Evolutionary conservation across 352 stramenopile genomes (phyloP), one percentile per base, ranked within the genome.

Genomic region (Phytophthora pinifolia): DNA sequence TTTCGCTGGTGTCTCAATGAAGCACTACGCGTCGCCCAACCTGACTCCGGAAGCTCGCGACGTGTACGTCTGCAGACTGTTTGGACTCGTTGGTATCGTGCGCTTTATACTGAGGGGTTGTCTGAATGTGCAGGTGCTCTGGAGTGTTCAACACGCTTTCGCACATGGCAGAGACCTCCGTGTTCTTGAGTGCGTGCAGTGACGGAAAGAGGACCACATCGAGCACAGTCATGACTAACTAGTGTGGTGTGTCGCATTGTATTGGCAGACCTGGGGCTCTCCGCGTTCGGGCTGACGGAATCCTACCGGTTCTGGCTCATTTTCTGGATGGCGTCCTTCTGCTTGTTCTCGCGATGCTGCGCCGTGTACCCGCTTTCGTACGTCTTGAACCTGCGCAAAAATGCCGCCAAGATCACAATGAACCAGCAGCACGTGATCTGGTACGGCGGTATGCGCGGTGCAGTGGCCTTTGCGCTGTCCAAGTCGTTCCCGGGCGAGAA

Each of bases 341-440:
- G 88, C 58, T 72, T 98, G 22, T 45, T 93, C 12, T 89, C 72
- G 3, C 77, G 91, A 41, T 86, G 86, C 3, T 78, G 76, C 32
- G 87, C 96, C 46, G 76, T 98, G 9, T 98, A 98, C 60, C 86
- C 90, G 18, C 79, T 98, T 17, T 83, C 78, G 18, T 78, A 69
- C 47, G 4, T 94, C 8, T 55, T 93, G 37, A 92, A 93, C 60
- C 42, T 70, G 39, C 70, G 80, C 25, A 74, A 83, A 43, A 80
- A 79, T 35, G 67, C 57, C 20, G 67, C 74, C 17, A 69, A 67
- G 52, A 92, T 92, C 57, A 89, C 79, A n/a, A 59, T 68, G 32
- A 97, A 96, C 62, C 92, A 95, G 51, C 86, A 96, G 58, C 88
- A 97, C 72, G 96, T 98, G 87, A 91, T 98, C 50, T 98, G 88